Evolutionary conservation across 768 basidiomycete species (phyloP), one percentile per base, ranked within the genome.

Genomic region (Coprinellus micaceus): DNA sequence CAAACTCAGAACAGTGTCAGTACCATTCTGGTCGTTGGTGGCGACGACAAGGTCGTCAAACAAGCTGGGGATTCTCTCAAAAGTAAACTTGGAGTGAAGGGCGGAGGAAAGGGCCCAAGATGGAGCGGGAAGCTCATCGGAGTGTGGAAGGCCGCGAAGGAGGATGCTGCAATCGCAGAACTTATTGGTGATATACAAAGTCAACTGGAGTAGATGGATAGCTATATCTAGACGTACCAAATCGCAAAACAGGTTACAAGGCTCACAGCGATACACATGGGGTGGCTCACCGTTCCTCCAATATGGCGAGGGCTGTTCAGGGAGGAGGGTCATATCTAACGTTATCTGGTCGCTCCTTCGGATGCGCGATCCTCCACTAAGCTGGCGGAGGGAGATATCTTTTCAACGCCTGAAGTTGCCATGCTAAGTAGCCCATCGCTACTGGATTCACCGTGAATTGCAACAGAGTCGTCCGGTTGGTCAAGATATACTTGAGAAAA

Each of bases 51-150:
- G 51, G 71, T 70, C 10, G 85, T 89, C 17, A 88, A 85, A 67
- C 74, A 71, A 58, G 71, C 70, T 1, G 86, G 87, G 2, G 84
- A 84, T 2, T 73, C 66, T 24, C 66, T 88, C 41, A 89, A 82
- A 66, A 64, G 69, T 4, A 83, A 78, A 60, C 71, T 88, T 26
- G 74, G 75, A 9, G 75, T 88, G 46, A 92, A 86, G 71, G 91
- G 91, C 6, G 91, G 91, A 11, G 89, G 90, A 3, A 90, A 87
- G 64, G 89, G 88, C 1, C 61, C 72, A 17, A 81, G 79, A 61
- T 91, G 89, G 86, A 90, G 89, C 58, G 89, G 90, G 10, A 87
- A 91, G 66, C 79, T 77, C 54, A 75, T 68, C 6, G 89, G 89
- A 0, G 78, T 83, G 13, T 88, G 86, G 86, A 80, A 78, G 62